Percentiles rank a stretch among this genome's conserved stretches.
Conservation (phyloP, 1,139 yeast species). For the Magnusiomyces ingens region DNA sequence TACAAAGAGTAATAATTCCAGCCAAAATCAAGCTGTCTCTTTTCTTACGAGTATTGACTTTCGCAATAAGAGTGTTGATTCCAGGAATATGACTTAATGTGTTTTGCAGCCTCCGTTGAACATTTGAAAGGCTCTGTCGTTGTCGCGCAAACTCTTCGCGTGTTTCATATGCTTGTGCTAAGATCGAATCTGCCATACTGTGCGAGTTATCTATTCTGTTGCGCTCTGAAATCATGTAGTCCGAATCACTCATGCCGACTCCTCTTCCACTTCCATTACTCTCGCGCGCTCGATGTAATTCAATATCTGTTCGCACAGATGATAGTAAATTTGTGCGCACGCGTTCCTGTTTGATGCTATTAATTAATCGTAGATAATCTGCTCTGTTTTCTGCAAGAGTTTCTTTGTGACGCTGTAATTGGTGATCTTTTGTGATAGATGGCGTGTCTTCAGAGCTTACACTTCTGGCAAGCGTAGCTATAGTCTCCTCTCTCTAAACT, state of each 20-base stretch:
- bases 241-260: slow-evolving; percentile 40
- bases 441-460: slow-evolving; percentile 55
- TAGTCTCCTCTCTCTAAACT: slow-evolving; percentile 37
- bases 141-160: slow-evolving; percentile 78
- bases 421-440: slow-evolving; percentile 71
- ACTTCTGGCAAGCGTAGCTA: slow-evolving; percentile 36
- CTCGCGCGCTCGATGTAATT: slow-evolving; percentile 45
- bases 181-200: slow-evolving; percentile 66
- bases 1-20: slow-evolving; percentile 62
- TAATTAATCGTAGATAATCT: slow-evolving; percentile 53
- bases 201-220: slow-evolving; percentile 68
- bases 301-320: slow-evolving; percentile 72
- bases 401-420: slow-evolving; percentile 76
- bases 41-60: slow-evolving; percentile 81
- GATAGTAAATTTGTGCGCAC: slow-evolving; percentile 66
- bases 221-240: slow-evolving; percentile 73
- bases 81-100: slow-evolving; percentile 75
- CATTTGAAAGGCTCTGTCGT: slow-evolving; percentile 53
- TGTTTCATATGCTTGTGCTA: slow-evolving; percentile 81
- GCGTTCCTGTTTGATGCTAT: slow-evolving; percentile 63
- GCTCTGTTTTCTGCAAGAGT: slow-evolving; percentile 61
- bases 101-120: slow-evolving; percentile 57
- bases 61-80: slow-evolving; percentile 62
- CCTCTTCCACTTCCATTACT: slow-evolving; percentile 41
- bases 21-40: slow-evolving; percentile 86